These are phyloP conservation scores for Shiraia bambusicola DNA, from an alignment of 2,329 filamentous ascomycete species.

Conservation along the genomic window DNA sequence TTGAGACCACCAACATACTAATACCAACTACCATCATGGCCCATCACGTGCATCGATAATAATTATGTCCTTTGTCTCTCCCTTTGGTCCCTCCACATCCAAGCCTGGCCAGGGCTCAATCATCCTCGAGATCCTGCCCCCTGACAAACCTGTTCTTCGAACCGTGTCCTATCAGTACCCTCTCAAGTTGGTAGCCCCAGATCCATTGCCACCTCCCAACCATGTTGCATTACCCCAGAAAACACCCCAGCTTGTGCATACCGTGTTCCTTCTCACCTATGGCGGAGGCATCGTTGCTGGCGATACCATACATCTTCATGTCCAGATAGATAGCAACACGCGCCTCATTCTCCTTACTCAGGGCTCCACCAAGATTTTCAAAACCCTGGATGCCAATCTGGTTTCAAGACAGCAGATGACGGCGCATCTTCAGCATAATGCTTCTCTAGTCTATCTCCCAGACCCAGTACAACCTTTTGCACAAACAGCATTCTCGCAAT, in stretches of 20 bases:
- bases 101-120: conserved; percentile 77
- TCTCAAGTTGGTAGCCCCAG: conserved; percentile 85
- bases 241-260: conserved; percentile 58
- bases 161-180: conserved; percentile 88
- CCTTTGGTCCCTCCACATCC: conserved; percentile 74
- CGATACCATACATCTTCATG: conserved; percentile 73
- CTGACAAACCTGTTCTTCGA: conserved; percentile 69
- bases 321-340: conserved; percentile 65
- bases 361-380: conserved; percentile 96
- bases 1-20: too few species aligned
- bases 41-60: conserved; percentile 8
- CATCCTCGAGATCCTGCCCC: conserved; percentile 70
- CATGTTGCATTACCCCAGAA: conserved; percentile 4
- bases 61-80: conserved; percentile 54
- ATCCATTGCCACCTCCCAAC: conserved; percentile 61
- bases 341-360: conserved; percentile 64
- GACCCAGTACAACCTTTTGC: conserved; percentile 93
- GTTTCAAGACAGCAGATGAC: conserved; percentile 53
- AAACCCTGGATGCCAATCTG: conserved; percentile 59
- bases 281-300: conserved; percentile 90
- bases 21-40: conserved; percentile 12
- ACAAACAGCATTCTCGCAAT: conserved; percentile 79
- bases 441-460: conserved; percentile 68
- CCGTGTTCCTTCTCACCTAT: conserved; percentile 90
- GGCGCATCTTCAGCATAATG: conserved; percentile 50